Percentiles rank a stretch among this genome's conserved stretches.
phyloP scores from a whole-genome alignment of 768 basidiomycete species.

The Rhodotorula diobovata region DNA sequence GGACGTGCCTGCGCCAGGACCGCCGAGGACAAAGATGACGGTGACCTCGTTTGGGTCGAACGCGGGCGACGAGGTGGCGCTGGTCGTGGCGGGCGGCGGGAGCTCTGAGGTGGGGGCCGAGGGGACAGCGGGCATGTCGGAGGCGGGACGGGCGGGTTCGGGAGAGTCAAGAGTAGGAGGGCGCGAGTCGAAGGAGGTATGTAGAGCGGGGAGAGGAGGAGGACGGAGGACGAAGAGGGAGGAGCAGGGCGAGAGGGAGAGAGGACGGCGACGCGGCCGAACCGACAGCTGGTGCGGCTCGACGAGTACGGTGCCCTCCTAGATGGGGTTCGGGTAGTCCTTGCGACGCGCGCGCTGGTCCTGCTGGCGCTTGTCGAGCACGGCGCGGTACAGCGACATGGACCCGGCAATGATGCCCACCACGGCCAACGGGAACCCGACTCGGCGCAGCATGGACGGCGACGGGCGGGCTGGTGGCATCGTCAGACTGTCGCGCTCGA shows the following conservation, averaged over 20 bases:
- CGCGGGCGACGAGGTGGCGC: slow-evolving; percentile 43
- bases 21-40: slow-evolving; percentile 92
- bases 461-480: not conserved
- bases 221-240: not conserved
- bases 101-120: slow-evolving; percentile 14
- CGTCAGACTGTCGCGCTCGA: too few species aligned
- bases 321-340: slow-evolving; percentile 23
- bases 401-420: slow-evolving; percentile 9
- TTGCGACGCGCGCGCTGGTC: slow-evolving; percentile 4
- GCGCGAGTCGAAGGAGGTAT: not conserved
- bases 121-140: not conserved
- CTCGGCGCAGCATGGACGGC: not conserved
- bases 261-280: not conserved
- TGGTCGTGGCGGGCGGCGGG: not conserved
- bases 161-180: not conserved
- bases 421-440: slow-evolving; percentile 14
- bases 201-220: not conserved
- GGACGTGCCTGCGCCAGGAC: slow-evolving; percentile 80
- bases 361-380: not conserved
- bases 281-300: not conserved
- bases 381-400: not conserved
- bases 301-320: not conserved
- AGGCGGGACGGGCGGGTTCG: not conserved
- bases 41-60: slow-evolving; percentile 72
- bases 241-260: too few species aligned